phyloP scores from a whole-genome alignment of 352 stramenopile genomes.

The Globisporangium nagaii region DNA sequence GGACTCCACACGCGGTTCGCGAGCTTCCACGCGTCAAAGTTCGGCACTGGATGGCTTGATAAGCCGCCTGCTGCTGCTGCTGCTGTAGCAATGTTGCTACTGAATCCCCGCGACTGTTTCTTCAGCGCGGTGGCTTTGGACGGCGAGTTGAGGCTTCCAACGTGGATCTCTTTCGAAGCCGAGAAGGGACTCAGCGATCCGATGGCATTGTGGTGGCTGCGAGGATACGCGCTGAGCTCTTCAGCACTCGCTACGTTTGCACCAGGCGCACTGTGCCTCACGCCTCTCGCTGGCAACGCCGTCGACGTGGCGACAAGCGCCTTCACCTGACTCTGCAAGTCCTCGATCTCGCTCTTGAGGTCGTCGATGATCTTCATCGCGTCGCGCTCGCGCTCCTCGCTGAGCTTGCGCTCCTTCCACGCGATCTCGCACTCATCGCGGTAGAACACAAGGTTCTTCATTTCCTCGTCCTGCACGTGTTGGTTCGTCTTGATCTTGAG shows the following conservation, averaged over 20 bases:
- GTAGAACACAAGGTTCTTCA: conserved; percentile 68
- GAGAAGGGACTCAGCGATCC: background rate
- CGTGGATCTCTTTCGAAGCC: conserved; percentile 5
- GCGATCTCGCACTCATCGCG: conserved; percentile 67
- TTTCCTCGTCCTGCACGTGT: conserved; percentile 61
- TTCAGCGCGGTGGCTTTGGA: conserved; percentile 12
- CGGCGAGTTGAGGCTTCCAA: conserved; percentile 1
- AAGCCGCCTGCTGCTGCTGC: background rate
- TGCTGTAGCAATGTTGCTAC: background rate
- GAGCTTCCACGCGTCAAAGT: conserved; percentile 62
- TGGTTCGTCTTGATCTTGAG: conserved; percentile 52
- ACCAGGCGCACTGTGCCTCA: background rate
- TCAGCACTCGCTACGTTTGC: background rate
- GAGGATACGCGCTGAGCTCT: too few relatives aligned
- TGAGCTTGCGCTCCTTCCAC: conserved; percentile 52
- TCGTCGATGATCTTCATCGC: conserved; percentile 67
- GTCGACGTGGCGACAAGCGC: conserved; percentile 19
- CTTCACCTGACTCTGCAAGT: conserved; percentile 49
- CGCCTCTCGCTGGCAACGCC: background rate
- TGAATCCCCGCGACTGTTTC: conserved; percentile 1
- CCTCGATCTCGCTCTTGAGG: conserved; percentile 51
- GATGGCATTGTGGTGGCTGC: background rate
- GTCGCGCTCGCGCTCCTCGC: conserved; percentile 52
- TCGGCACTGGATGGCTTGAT: conserved; percentile 16
- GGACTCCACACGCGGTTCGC: conserved; percentile 47